Conservation (phyloP, 768 basidiomycete genomes). For the Tulasnella sp. region DNA sequence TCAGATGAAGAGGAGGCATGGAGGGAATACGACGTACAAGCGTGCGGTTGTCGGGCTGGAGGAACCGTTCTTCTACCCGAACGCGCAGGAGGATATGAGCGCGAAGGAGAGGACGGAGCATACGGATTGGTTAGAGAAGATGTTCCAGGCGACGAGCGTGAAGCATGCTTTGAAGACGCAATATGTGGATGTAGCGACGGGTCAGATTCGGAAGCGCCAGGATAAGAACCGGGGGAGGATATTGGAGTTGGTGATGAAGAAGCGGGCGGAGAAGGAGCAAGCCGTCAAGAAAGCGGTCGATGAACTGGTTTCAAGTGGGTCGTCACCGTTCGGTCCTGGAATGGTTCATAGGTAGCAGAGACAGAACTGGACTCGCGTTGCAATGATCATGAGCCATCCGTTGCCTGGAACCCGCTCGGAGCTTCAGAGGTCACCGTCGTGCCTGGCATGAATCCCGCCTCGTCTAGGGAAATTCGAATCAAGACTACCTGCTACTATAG, state of each 20-base stretch:
- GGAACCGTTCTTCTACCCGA: constrained; percentile 90
- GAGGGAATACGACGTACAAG: constrained; percentile 49
- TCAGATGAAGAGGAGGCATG: constrained; percentile 20
- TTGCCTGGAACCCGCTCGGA: too few species aligned
- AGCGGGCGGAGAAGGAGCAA: constrained; percentile 34
- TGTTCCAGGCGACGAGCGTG: constrained; percentile 39
- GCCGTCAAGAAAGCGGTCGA: constrained; percentile 31
- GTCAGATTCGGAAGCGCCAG: not conserved
- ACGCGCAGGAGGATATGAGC: constrained; percentile 65
- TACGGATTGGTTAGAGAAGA: constrained; percentile 49
- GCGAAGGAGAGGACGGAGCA: constrained; percentile 36
- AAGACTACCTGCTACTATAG: not conserved
- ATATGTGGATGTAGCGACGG: not conserved
- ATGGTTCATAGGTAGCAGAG: not conserved
- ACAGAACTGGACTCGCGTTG: too few species aligned
- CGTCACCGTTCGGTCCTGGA: constrained; percentile 8
- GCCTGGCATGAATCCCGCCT: too few species aligned
- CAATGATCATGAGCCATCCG: too few species aligned
- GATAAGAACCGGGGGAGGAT: constrained; percentile 39
- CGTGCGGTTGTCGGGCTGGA: constrained; percentile 84
- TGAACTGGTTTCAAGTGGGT: constrained; percentile 20
- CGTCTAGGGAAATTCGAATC: not conserved
- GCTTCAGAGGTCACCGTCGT: too few species aligned
- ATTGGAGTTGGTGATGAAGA: constrained; percentile 38
- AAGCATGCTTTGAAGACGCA: constrained; percentile 25